These are phyloP conservation scores for Sclerotinia trifoliorum DNA, from an alignment of 2,329 filamentous ascomycete species.

Conservation along the genomic window DNA sequence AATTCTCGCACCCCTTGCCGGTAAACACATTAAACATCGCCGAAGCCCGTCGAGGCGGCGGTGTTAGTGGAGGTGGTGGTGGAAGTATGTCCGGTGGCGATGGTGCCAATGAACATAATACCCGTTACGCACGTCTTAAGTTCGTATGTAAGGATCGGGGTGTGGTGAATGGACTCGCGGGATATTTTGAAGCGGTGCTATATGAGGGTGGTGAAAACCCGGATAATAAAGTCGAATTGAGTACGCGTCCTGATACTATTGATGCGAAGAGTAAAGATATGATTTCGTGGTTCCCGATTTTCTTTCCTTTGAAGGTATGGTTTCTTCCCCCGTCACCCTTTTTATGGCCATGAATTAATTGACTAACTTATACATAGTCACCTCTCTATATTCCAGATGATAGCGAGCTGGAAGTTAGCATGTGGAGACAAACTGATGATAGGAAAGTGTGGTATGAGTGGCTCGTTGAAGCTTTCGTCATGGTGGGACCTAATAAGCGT, in stretches of 20 bases:
- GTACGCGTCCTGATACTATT: slow-evolving; percentile 89
- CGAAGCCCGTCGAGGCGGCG: slow-evolving; percentile 59
- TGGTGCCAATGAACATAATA: slow-evolving; percentile 88
- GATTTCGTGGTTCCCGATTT: slow-evolving; percentile 99
- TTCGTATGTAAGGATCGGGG: slow-evolving; percentile 79
- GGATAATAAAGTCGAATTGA: slow-evolving; percentile 72
- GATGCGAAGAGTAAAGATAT: slow-evolving; percentile 92
- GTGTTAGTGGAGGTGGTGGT: slow-evolving; percentile 63
- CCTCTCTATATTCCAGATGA: slow-evolving; percentile 83
- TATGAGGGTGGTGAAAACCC: slow-evolving; percentile 58
- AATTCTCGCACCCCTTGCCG: slow-evolving; percentile 75
- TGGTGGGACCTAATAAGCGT: slow-evolving; percentile 57
- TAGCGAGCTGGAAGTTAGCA: slow-evolving; percentile 82
- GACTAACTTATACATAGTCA: slow-evolving; percentile 52
- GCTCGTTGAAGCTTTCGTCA: slow-evolving; percentile 82
- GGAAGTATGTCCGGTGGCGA: slow-evolving; percentile 73
- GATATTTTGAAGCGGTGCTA: slow-evolving; percentile 96
- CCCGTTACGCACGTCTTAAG: slow-evolving; percentile 71
- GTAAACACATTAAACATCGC: slow-evolving; percentile 54
- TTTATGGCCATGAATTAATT: slow-evolving; percentile 19
- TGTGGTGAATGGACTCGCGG: slow-evolving; percentile 84
- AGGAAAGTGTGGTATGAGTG: slow-evolving; percentile 98
- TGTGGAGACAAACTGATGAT: slow-evolving; percentile 96
- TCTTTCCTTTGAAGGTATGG: slow-evolving; percentile 88
- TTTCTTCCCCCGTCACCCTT: not conserved